Conservation (phyloP, 345 rosid species). For the Acer negundo region DNA sequence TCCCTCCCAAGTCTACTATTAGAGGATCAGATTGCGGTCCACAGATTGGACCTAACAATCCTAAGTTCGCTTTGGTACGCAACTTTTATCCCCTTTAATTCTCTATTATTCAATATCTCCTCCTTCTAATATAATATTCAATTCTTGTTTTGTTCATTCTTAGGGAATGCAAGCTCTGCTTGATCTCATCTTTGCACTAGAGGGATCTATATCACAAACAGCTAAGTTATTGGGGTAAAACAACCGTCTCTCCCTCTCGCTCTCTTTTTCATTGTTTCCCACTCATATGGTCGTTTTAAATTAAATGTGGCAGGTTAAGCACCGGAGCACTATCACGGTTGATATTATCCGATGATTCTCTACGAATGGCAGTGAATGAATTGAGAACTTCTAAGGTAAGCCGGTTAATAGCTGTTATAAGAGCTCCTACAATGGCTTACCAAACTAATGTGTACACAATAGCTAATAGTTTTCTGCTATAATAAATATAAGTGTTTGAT, state of each 20-base stretch:
- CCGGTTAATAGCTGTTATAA: background rate
- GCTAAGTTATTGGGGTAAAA: constrained; percentile 71
- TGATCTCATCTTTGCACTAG: constrained; percentile 71
- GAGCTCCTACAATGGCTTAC: background rate
- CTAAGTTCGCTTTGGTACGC: constrained; percentile 72
- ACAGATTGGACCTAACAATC: constrained; percentile 92
- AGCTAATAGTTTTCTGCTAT: background rate
- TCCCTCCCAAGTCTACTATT: constrained; percentile 75
- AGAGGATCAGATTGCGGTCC: constrained; percentile 66
- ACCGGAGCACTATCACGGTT: constrained; percentile 91
- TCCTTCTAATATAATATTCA: background rate
- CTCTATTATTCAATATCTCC: background rate
- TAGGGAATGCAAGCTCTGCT: constrained; percentile 95
- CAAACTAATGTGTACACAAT: background rate
- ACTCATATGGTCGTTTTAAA: constrained; percentile 2
- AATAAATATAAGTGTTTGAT: background rate
- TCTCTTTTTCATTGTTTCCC: background rate
- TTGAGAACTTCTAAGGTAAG: constrained; percentile 75
- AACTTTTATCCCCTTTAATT: background rate
- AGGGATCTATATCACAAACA: constrained; percentile 81
- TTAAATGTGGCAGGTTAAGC: constrained; percentile 63
- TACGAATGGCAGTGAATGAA: constrained; percentile 78
- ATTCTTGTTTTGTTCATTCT: constrained; percentile 10
- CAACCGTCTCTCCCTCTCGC: no score
- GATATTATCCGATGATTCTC: constrained; percentile 83